Evolutionary conservation across 129 eudicot genomes (phyloP), one percentile per base, ranked within the genome.

Genomic region (Lonicera japonica): DNA sequence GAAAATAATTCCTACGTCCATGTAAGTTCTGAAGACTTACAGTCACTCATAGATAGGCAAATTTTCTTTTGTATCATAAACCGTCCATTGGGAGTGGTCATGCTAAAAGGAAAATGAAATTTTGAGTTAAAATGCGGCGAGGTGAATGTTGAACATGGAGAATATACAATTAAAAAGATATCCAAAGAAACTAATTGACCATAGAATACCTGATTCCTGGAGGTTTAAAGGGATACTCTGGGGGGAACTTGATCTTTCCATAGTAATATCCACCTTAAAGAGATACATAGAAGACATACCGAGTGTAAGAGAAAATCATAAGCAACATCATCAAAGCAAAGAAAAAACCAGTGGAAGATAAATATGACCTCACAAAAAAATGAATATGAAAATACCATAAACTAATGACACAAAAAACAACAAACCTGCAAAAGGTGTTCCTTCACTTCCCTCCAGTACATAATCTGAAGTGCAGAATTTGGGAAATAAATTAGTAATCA

Each of bases 71-170:
- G 96, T 20, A 94, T 94, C 87, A 80, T 83, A 70, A 94, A 94
- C 29, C 95, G 91, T 38, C 99, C 99, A 71, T 88, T 94, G 56
- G 99, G 99, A 61, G 99, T 94, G 24, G 92, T 94, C 99, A 94
- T 92, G 74, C 99, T 92, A 72, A 61, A 40, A 65, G 14, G 41
- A 47, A 64, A 64, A 36, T 45, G 47, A 56, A 17, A 55, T 13
- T 21, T 63, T 10, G 39, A 16, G 17, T 55, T 29, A 60, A 69
- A 18, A 64, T 29, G 45, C 19, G 50, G 24, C 16, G 40, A 70
- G 70, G 56, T 25, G 21, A 50, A 18, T 7, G 9, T 11, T 24
- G 13, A 63, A 25, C 10, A 16, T 13, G 25, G n/a, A 25, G 21
- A 57, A 25, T 14, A 6, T 22, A 18, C 25, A 36, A 13, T 39